These are phyloP conservation scores for Fusarium sp. DNA, from an alignment of 2,329 filamentous ascomycete genomes.

Conservation along the genomic window DNA sequence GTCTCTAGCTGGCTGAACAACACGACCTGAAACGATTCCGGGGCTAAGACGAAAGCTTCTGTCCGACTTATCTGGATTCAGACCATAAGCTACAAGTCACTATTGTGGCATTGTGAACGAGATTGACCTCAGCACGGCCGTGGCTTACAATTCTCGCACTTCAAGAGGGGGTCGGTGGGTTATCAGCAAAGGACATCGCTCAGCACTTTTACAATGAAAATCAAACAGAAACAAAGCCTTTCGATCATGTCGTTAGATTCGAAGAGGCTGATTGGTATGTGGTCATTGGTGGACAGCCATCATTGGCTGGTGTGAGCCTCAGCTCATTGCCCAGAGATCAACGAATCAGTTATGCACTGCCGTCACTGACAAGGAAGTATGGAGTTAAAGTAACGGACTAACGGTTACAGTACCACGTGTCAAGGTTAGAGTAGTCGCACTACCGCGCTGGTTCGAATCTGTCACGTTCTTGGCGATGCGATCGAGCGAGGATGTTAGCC, in stretches of 20 bases:
- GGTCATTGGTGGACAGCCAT: background rate
- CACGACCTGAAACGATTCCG: background rate
- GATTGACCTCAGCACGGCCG: background rate
- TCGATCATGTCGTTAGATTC: background rate
- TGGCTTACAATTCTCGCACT: background rate
- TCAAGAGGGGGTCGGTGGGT: background rate
- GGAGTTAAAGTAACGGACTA: background rate
- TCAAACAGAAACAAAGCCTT: constrained; percentile 5
- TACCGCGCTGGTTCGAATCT: background rate
- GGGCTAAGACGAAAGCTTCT: background rate
- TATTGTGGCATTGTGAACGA: background rate
- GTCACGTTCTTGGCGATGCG: constrained; percentile 1
- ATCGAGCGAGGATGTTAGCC: background rate
- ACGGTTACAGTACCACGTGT: constrained; percentile 11
- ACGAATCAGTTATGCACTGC: background rate
- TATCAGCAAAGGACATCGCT: background rate
- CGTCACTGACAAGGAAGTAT: background rate
- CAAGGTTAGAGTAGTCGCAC: background rate
- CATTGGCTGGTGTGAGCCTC: constrained; percentile 21
- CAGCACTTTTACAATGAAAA: background rate
- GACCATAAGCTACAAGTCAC: too few relatives aligned
- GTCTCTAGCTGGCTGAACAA: background rate
- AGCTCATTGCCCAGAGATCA: background rate
- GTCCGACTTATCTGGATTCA: background rate
- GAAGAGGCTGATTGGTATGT: background rate